Base-by-base conservation (phyloP, 169 alveolate species). In the Miamiensis avidus region DNA sequence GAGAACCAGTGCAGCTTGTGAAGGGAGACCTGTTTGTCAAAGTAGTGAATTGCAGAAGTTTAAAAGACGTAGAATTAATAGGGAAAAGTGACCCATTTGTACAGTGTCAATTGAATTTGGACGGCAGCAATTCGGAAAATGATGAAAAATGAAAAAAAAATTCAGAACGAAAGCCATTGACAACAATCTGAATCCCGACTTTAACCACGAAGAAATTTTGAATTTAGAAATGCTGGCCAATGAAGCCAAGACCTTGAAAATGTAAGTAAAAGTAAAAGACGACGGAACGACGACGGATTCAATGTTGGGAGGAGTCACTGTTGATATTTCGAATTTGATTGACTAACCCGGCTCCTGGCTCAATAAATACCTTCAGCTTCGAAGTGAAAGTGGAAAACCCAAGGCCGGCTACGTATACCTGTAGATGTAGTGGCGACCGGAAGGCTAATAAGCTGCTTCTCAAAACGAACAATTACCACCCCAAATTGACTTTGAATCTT, bases 111-210 rank as follows among this genome's bases (percentile, higher is more conserved):
- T 33, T 78, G n/a, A 34, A 78, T 34, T 78, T 78, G 34, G 32
- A 31, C 83, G 33, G 75, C 34, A 34, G n/a, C n/a, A n/a, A n/a
- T n/a, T n/a, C n/a, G n/a, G n/a, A n/a, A n/a, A n/a, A n/a, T n/a
- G n/a, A n/a, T n/a, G n/a, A n/a, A n/a, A n/a, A n/a, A n/a, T n/a
- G n/a, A n/a, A 78, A 27, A 0, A 31, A 0, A 65, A 31, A 1
- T 78, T 33, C 28, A 65, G 34, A 78, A 31, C 74, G 26, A 34
- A 78, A 78, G 74, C 34, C 0, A 33, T 65, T 31, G 84, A 84
- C 25, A 64, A 74, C n/a, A 84, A 84, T 65, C 65, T 64, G 76
- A 76, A 84, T 76, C 89, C 89, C 0, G 76, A 76, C 34, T 84
- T 76, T 76, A 76, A 84, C 65, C 76, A 72, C 28, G 83, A 76